Evolutionary conservation across 805 yeast genomes (phyloP).

Genomic region (Ogataea siamensis): DNA sequence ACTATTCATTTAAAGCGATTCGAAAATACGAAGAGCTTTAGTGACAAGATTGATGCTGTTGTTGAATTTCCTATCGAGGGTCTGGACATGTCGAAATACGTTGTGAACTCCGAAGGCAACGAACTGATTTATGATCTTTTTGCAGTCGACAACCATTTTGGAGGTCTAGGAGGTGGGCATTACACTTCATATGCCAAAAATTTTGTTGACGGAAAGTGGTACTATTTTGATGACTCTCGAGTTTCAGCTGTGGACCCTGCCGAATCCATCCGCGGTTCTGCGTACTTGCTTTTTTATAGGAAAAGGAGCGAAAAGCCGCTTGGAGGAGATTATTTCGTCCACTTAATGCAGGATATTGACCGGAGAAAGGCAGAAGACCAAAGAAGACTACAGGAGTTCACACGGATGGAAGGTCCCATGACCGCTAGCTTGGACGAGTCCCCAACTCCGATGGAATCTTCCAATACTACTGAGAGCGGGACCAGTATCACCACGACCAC

Average conservation of each 20-base stretch:
- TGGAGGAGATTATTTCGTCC: slow-evolving; percentile 48
- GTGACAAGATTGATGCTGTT: slow-evolving; percentile 83
- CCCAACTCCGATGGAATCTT: slow-evolving; percentile 4
- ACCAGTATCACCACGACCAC: slow-evolving; percentile 7
- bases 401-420: slow-evolving; percentile 1
- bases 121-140: slow-evolving; percentile 70
- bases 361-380: slow-evolving; percentile 15
- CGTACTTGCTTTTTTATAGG: slow-evolving; percentile 83
- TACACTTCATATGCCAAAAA: slow-evolving; percentile 89
- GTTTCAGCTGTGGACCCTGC: slow-evolving; percentile 62
- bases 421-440: slow-evolving; percentile 9
- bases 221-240: slow-evolving; percentile 82
- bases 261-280: slow-evolving; percentile 68
- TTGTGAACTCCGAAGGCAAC: slow-evolving; percentile 40
- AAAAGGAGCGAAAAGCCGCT: slow-evolving; percentile 42
- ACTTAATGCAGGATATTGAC: slow-evolving; percentile 41
- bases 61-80: slow-evolving; percentile 88
- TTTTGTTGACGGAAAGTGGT: slow-evolving; percentile 76
- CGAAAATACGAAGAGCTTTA: slow-evolving; percentile 75
- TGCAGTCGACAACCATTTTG: slow-evolving; percentile 94
- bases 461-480: slow-evolving; percentile 3
- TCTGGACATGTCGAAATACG: slow-evolving; percentile 65
- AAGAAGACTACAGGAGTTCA: not conserved
- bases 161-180: slow-evolving; percentile 97
- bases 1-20: slow-evolving; percentile 89